Conservation (phyloP, 352 stramenopile genomes). For the Pythium monospermum region DNA sequence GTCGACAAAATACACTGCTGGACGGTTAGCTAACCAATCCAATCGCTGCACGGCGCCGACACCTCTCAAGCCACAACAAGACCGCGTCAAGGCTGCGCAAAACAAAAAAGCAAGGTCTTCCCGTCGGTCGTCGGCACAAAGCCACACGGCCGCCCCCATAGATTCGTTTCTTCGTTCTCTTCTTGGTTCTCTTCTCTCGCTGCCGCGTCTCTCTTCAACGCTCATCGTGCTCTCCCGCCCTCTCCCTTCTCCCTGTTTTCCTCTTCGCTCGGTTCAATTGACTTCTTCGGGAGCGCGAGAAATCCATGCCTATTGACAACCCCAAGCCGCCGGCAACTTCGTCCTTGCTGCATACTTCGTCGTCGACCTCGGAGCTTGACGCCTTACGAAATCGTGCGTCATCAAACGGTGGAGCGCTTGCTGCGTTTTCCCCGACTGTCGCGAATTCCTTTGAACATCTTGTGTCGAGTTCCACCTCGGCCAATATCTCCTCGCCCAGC, state of each 20-base stretch:
- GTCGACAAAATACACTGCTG: neutral
- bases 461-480: conserved; percentile 7
- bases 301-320: conserved; percentile 16
- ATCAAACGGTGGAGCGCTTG: conserved; percentile 8
- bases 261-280: neutral
- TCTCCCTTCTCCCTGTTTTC: neutral
- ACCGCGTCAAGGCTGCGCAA: neutral
- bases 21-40: conserved; percentile 17
- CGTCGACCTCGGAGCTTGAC: conserved; percentile 17
- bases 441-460: conserved; percentile 15
- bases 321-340: conserved; percentile 11
- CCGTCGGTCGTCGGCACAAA: neutral
- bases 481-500: conserved; percentile 31
- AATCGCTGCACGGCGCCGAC: conserved; percentile 12
- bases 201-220: neutral
- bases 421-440: conserved; percentile 17
- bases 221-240: neutral
- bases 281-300: conserved; percentile 1
- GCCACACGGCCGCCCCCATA: neutral
- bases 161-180: neutral
- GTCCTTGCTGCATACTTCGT: conserved; percentile 19
- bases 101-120: neutral
- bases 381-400: neutral
- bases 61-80: conserved; percentile 22
- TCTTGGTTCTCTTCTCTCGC: no score